Conservation (phyloP, 805 yeast species). For the Nakazawaea holstii region DNA sequence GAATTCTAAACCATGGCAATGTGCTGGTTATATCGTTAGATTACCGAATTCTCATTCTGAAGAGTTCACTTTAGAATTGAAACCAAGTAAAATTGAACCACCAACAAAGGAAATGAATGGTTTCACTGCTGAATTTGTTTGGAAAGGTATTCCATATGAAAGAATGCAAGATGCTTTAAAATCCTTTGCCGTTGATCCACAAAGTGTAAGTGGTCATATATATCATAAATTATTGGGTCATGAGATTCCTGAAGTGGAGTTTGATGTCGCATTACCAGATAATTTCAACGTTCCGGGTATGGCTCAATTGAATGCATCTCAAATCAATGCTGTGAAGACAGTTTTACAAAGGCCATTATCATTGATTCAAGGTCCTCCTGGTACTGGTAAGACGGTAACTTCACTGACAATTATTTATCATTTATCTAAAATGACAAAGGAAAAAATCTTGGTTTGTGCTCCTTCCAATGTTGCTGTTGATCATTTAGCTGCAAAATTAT, state of each 20-base stretch:
- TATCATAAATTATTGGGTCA: constrained; percentile 80
- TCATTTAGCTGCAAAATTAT: constrained; percentile 73
- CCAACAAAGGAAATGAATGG: constrained; percentile 57
- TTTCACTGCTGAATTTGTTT: constrained; percentile 80
- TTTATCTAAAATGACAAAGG: constrained; percentile 53
- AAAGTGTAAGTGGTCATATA: constrained; percentile 66
- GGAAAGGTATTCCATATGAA: constrained; percentile 81
- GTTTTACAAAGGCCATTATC: constrained; percentile 71
- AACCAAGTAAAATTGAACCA: constrained; percentile 36
- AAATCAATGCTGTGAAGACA: constrained; percentile 65
- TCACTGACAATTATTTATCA: constrained; percentile 86
- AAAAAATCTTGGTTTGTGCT: constrained; percentile 80
- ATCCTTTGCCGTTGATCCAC: constrained; percentile 61
- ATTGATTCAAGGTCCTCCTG: constrained; percentile 93
- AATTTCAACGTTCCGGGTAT: constrained; percentile 58
- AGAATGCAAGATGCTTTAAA: constrained; percentile 80
- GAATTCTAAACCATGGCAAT: constrained; percentile 61
- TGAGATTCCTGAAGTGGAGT: constrained; percentile 58
- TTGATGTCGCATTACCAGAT: constrained; percentile 56
- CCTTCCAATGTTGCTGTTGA: constrained; percentile 96
- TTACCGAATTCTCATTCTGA: constrained; percentile 64
- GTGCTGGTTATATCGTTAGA: constrained; percentile 64
- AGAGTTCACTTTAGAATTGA: constrained; percentile 67
- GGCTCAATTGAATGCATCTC: constrained; percentile 71
- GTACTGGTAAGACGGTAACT: constrained; percentile 93